phyloP scores from a whole-genome alignment of 305 asterid species.

The Petunia hybrid region DNA sequence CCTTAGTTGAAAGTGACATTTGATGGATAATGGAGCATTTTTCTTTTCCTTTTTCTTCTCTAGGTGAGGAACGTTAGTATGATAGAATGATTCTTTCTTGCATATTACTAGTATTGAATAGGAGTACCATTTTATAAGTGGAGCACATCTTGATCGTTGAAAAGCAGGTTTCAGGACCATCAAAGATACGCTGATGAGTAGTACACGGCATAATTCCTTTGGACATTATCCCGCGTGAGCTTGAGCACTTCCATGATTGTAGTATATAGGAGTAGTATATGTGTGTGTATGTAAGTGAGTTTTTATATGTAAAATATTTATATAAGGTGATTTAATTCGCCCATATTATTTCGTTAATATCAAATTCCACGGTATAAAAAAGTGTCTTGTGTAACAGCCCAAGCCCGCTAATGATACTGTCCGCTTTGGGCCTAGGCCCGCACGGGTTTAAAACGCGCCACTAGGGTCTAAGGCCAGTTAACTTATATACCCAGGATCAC shows the following conservation, averaged over 20 bases:
- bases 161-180: slow-evolving; percentile 21
- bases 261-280: no score
- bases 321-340: no score
- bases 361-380: no score
- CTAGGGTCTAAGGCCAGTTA: no score
- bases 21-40: slow-evolving; percentile 25
- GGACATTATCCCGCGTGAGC: neutral
- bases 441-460: no score
- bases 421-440: no score
- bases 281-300: no score
- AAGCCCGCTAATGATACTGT: no score
- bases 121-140: neutral
- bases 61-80: neutral
- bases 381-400: no score
- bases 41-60: neutral
- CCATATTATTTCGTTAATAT: no score
- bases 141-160: neutral
- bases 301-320: no score
- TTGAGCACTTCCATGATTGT: neutral
- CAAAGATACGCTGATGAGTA: slow-evolving; percentile 24
- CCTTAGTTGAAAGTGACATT: slow-evolving; percentile 16
- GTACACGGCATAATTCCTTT: slow-evolving; percentile 1
- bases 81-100: slow-evolving; percentile 20
- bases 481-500: no score
- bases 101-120: neutral